Percentiles rank a stretch among this genome's conserved stretches.
These are phyloP conservation scores for Galeopsis tetrahit DNA, from an alignment of 257 asterid genomes.

Conservation along the genomic window DNA sequence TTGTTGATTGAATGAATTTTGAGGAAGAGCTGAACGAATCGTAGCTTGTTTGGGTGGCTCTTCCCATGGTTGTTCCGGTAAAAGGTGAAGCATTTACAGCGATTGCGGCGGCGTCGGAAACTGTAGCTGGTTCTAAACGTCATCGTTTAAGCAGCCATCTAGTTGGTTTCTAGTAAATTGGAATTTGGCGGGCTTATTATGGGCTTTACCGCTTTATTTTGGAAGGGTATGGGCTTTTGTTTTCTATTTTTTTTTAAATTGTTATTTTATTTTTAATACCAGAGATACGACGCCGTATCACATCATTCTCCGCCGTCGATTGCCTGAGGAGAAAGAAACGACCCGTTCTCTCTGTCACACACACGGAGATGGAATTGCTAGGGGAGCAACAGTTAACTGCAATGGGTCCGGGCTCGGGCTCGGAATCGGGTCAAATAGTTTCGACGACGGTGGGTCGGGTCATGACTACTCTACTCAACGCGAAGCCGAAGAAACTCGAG, in stretches of 20 bases:
- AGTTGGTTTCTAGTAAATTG: neutral
- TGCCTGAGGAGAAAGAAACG: slow-evolving; percentile 23
- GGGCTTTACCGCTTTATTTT: neutral
- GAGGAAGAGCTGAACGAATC: slow-evolving; percentile 26
- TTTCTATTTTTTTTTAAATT: neutral
- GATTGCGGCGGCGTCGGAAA: slow-evolving; percentile 33
- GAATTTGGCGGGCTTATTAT: neutral
- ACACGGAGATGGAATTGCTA: slow-evolving; percentile 45
- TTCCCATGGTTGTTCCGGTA: slow-evolving; percentile 33
- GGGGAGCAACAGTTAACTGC: slow-evolving; percentile 34
- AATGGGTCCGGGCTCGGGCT: slow-evolving; percentile 34
- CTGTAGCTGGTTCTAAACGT: neutral
- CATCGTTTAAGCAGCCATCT: neutral
- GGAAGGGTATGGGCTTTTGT: neutral
- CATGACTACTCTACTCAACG: slow-evolving; percentile 62
- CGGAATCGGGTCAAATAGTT: slow-evolving; percentile 49
- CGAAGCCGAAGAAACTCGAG: slow-evolving; percentile 80
- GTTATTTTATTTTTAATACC: neutral
- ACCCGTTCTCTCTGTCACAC: neutral
- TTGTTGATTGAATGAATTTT: slow-evolving; percentile 42
- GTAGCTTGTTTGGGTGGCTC: slow-evolving; percentile 30
- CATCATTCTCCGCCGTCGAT: slow-evolving; percentile 15
- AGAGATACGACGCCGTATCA: slow-evolving; percentile 4
- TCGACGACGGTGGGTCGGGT: slow-evolving; percentile 69
- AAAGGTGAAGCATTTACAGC: slow-evolving; percentile 46